Conservation (phyloP, 768 basidiomycete genomes). For the Rhizopogon vulgaris region DNA sequence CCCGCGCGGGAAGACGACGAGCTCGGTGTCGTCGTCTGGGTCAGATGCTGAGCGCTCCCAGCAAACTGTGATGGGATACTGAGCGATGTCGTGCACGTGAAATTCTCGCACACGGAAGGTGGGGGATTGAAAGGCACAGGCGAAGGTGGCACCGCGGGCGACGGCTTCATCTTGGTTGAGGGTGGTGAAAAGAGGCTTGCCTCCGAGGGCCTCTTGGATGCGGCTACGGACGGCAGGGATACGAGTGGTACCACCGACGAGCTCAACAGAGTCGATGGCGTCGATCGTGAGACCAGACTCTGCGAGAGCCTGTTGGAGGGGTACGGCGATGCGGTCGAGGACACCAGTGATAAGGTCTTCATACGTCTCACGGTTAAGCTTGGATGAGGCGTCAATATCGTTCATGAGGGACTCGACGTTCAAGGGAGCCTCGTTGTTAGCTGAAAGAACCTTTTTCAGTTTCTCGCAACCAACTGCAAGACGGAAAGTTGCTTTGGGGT, state of each 20-base stretch:
- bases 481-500: slow-evolving; percentile 91
- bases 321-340: slow-evolving; percentile 69
- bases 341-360: slow-evolving; percentile 73
- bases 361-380: slow-evolving; percentile 75
- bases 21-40: slow-evolving; percentile 85
- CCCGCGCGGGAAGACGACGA: slow-evolving; percentile 82
- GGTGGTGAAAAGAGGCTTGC: slow-evolving; percentile 82
- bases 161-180: slow-evolving; percentile 98
- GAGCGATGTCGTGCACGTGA: slow-evolving; percentile 76
- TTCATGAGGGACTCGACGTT: slow-evolving; percentile 96
- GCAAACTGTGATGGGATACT: slow-evolving; percentile 85
- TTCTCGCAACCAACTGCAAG: slow-evolving; percentile 84
- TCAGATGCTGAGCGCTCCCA: slow-evolving; percentile 76
- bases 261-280: slow-evolving; percentile 86
- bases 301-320: slow-evolving; percentile 71
- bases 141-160: slow-evolving; percentile 93
- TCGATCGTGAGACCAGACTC: slow-evolving; percentile 79
- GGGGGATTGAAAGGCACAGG: slow-evolving; percentile 95
- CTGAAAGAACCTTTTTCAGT: slow-evolving; percentile 94
- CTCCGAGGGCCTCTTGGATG: slow-evolving; percentile 78
- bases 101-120: slow-evolving; percentile 98
- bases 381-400: slow-evolving; percentile 89
- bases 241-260: slow-evolving; percentile 91
- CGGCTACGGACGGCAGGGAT: slow-evolving; percentile 86
- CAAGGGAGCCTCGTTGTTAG: slow-evolving; percentile 82